Percentiles rank a stretch among this genome's conserved stretches.
Conservation (phyloP, 2,329 filamentous ascomycete species). For the Trichoderma semiorbis region DNA sequence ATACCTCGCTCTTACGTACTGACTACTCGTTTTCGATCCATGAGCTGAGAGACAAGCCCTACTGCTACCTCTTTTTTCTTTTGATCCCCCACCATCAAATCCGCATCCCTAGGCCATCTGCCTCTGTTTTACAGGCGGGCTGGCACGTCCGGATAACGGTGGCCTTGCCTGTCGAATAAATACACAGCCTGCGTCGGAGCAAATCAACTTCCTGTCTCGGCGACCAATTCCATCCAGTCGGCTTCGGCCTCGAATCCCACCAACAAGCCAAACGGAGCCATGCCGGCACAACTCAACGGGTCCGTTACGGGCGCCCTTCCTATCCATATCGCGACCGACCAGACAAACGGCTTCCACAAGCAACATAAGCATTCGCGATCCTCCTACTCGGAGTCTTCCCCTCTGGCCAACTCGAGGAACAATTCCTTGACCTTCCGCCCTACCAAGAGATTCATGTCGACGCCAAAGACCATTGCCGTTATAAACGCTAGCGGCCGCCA, state of each 20-base stretch:
- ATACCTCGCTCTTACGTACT: conserved; percentile 37
- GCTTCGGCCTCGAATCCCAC: conserved; percentile 15
- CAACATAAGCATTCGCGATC: conserved; percentile 61
- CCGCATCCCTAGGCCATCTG: conserved; percentile 12
- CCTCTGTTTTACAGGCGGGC: conserved; percentile 21
- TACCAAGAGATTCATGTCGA: conserved; percentile 55
- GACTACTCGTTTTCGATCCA: conserved; percentile 20
- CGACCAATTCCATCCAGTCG: conserved; percentile 15
- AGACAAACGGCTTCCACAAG: conserved; percentile 35
- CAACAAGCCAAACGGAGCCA: conserved; percentile 26
- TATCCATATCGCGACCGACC: conserved; percentile 37
- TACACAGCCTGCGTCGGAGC: conserved; percentile 7
- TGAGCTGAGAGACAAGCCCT: conserved; percentile 21
- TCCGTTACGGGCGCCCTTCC: conserved; percentile 38
- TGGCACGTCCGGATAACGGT: conserved; percentile 25
- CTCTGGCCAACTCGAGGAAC: conserved; percentile 52
- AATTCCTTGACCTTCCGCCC: conserved; percentile 61
- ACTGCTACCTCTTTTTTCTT: not conserved
- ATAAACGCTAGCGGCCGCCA: conserved; percentile 96
- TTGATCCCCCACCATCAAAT: conserved; percentile 16
- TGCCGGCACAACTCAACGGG: conserved; percentile 40
- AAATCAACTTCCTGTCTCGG: not conserved
- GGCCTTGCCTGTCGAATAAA: conserved; percentile 27
- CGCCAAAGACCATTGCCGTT: conserved; percentile 79
- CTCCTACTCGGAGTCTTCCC: conserved; percentile 59